Evolutionary conservation across 1,284 basidiomycete genomes (phyloP).

Genomic region (Anthracocystis setariae): DNA sequence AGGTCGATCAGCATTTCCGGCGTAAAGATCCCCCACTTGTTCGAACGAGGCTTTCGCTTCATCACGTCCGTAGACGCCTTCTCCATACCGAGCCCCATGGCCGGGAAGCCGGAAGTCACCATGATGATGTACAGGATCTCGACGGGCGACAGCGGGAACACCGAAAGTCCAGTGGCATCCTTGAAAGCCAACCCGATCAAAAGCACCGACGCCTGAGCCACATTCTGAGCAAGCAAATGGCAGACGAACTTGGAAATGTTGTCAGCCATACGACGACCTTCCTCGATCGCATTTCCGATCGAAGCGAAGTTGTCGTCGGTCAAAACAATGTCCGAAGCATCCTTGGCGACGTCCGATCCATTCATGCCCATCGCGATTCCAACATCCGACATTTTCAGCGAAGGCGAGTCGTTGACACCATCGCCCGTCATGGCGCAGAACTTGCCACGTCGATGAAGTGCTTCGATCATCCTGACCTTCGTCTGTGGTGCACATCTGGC

Average conservation of each 20-base stretch:
- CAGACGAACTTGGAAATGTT: slow-evolving; percentile 69
- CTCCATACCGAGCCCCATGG: slow-evolving; percentile 71
- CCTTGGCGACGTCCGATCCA: slow-evolving; percentile 68
- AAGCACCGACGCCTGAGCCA: slow-evolving; percentile 65
- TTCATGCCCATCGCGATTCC: slow-evolving; percentile 67
- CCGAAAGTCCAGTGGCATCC: slow-evolving; percentile 72
- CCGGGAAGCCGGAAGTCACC: slow-evolving; percentile 67
- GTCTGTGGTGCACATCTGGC: slow-evolving; percentile 72
- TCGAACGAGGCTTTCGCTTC: slow-evolving; percentile 70
- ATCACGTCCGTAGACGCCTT: slow-evolving; percentile 74
- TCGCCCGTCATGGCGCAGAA: slow-evolving; percentile 67
- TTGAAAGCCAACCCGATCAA: slow-evolving; percentile 77
- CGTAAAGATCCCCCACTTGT: slow-evolving; percentile 66
- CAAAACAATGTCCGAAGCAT: slow-evolving; percentile 75
- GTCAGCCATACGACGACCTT: slow-evolving; percentile 73
- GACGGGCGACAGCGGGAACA: slow-evolving; percentile 77
- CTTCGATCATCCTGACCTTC: slow-evolving; percentile 73
- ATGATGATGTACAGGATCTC: slow-evolving; percentile 73
- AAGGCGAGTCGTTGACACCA: slow-evolving; percentile 67
- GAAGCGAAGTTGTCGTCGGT: slow-evolving; percentile 80
- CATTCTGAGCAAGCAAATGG: slow-evolving; percentile 65
- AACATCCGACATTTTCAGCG: slow-evolving; percentile 65
- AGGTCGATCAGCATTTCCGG: slow-evolving; percentile 71
- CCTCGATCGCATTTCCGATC: slow-evolving; percentile 76
- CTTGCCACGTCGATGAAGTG: slow-evolving; percentile 70